Conservation (phyloP, 805 yeast species). For the Starmera pachycereana region DNA sequence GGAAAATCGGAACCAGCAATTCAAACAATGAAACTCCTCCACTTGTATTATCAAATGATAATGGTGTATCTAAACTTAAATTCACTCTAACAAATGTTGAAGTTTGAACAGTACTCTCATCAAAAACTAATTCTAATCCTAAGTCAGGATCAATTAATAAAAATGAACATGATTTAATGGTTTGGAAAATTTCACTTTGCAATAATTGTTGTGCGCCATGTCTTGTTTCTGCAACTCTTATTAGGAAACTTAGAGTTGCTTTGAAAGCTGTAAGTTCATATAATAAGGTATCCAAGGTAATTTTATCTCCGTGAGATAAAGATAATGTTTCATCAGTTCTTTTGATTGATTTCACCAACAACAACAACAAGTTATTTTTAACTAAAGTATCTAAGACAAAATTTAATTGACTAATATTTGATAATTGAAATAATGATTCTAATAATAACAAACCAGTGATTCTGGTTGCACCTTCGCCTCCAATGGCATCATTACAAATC, state of each 20-base stretch:
- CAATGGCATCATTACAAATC: conserved; percentile 68
- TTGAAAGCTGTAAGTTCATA: conserved; percentile 75
- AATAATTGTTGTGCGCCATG: conserved; percentile 69
- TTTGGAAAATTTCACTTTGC: conserved; percentile 61
- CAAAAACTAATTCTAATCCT: conserved; percentile 47
- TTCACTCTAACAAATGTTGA: conserved; percentile 30
- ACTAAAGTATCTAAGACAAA: conserved; percentile 52
- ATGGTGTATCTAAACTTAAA: conserved; percentile 43
- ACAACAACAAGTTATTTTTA: conserved; percentile 52
- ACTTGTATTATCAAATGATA: conserved; percentile 23
- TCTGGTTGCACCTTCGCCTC: conserved; percentile 68
- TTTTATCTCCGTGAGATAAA: conserved; percentile 23
- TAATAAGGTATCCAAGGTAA: conserved; percentile 42
- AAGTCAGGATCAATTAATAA: conserved; percentile 69
- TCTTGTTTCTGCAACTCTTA: conserved; percentile 67
- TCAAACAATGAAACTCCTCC: conserved; percentile 49
- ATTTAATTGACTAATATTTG: conserved; percentile 38
- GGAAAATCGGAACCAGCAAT: conserved; percentile 63
- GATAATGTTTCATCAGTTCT: conserved; percentile 56
- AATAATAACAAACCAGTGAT: conserved; percentile 68
- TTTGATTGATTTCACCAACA: conserved; percentile 57
- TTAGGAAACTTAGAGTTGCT: conserved; percentile 55
- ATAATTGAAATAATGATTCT: conserved; percentile 52
- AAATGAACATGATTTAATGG: conserved; percentile 45
- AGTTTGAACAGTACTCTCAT: conserved; percentile 21